phyloP scores from a whole-genome alignment of 495 filamentous ascomycete species.

The Mycothermus thermophilus region DNA sequence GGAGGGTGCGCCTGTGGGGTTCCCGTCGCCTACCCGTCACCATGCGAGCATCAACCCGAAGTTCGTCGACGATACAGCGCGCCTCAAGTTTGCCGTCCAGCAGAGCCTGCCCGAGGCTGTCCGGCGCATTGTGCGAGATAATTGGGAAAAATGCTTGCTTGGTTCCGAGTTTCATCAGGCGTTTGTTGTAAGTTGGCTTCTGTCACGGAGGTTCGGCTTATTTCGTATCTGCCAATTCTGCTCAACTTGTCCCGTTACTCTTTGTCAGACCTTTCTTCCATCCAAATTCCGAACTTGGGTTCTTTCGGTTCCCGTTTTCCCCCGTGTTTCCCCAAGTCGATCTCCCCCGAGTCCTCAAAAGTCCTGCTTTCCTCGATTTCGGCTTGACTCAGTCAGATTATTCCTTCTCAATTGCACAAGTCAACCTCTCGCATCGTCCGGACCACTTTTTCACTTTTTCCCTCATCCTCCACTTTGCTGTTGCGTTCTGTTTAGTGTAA shows the following conservation, averaged over 20 bases:
- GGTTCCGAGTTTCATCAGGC: constrained; percentile 38
- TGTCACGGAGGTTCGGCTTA: no score
- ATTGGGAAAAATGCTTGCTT: constrained; percentile 37
- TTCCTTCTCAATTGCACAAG: no score
- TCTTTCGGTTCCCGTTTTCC: background rate
- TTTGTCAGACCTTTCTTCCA: background rate
- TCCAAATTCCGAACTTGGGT: no score
- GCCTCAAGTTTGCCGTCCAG: constrained; percentile 27
- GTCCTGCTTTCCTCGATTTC: background rate
- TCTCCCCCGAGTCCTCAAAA: background rate
- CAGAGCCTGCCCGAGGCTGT: constrained; percentile 32
- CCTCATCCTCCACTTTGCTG: no score
- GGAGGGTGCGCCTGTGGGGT: constrained; percentile 10
- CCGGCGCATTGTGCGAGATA: constrained; percentile 29
- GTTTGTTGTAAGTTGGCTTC: constrained; percentile 30
- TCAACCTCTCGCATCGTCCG: no score
- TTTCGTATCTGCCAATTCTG: background rate
- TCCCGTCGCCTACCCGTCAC: constrained; percentile 26
- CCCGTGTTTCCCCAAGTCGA: background rate
- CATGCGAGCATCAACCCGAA: constrained; percentile 24
- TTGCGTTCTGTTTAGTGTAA: no score
- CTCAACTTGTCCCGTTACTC: background rate
- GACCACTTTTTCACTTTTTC: no score
- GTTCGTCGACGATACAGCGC: constrained; percentile 28
- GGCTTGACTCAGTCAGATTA: no score